Evolutionary conservation across 2,329 filamentous ascomycete species (phyloP).

Genomic region (Atkinsonella hypoxylon): DNA sequence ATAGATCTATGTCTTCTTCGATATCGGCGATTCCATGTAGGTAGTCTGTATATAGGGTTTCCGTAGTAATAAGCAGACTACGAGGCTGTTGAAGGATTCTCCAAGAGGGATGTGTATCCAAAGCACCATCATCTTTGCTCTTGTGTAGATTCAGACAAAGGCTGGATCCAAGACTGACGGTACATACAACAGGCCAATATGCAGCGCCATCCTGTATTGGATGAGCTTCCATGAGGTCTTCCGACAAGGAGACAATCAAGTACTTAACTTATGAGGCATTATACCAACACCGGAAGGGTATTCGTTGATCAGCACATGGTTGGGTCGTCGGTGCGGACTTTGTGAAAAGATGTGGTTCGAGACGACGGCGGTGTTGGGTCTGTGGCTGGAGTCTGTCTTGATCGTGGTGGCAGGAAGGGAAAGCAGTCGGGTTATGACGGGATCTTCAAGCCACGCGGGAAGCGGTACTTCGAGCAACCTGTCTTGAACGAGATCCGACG

Average conservation of each 20-base stretch:
- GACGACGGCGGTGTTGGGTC: neutral
- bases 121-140: conserved; percentile 47
- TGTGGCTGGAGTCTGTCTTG: neutral
- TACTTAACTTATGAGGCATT: conserved; percentile 71
- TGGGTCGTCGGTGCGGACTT: conserved; percentile 66
- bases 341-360: conserved; percentile 36
- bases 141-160: conserved; percentile 68
- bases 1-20: conserved; percentile 53
- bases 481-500: conserved; percentile 68
- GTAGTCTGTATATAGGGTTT: conserved; percentile 54
- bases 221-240: conserved; percentile 19
- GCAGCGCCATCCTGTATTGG: conserved; percentile 57
- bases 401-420: conserved; percentile 31
- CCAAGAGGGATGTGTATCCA: conserved; percentile 38
- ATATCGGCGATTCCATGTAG: conserved; percentile 64
- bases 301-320: conserved; percentile 91
- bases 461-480: conserved; percentile 63
- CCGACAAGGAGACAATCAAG: conserved; percentile 9
- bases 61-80: conserved; percentile 64
- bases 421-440: conserved; percentile 51
- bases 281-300: conserved; percentile 85
- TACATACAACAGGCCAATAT: conserved; percentile 81
- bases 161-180: conserved; percentile 69
- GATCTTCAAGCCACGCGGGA: conserved; percentile 61
- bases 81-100: conserved; percentile 72